Evolutionary conservation across 2,329 filamentous ascomycete genomes (phyloP).

Genomic region (Trichothecium roseum): DNA sequence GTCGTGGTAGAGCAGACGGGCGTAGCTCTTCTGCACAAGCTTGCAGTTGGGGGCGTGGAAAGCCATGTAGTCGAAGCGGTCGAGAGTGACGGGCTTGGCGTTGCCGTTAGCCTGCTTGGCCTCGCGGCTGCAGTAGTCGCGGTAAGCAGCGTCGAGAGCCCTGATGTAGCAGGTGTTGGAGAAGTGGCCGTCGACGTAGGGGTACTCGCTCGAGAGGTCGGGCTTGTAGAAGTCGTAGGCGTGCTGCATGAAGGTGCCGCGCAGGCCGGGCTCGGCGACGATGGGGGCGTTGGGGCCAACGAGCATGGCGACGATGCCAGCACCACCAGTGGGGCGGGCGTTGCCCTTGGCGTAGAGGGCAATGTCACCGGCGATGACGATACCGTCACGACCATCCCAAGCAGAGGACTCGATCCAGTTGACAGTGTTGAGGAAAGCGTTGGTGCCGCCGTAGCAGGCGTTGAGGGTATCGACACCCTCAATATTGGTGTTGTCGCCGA

Average conservation of each 20-base stretch:
- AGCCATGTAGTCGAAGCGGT: slow-evolving; percentile 73
- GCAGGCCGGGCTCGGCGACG: slow-evolving; percentile 67
- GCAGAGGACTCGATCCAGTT: slow-evolving; percentile 83
- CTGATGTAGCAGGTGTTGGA: slow-evolving; percentile 74
- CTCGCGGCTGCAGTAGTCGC: slow-evolving; percentile 69
- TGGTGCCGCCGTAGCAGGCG: slow-evolving; percentile 80
- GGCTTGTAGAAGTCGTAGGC: slow-evolving; percentile 89
- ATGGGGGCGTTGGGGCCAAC: slow-evolving; percentile 70
- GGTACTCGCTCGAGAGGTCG: slow-evolving; percentile 78
- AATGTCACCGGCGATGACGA: slow-evolving; percentile 74
- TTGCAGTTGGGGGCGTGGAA: slow-evolving; percentile 87
- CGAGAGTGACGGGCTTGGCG: slow-evolving; percentile 49
- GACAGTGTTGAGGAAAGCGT: slow-evolving; percentile 71
- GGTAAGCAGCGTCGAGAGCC: slow-evolving; percentile 73
- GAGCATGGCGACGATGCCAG: slow-evolving; percentile 68
- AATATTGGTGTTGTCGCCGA: slow-evolving; percentile 73
- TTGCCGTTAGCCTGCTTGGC: slow-evolving; percentile 41
- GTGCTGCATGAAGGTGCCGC: slow-evolving; percentile 73
- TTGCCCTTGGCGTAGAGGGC: slow-evolving; percentile 77
- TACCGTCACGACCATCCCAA: slow-evolving; percentile 75
- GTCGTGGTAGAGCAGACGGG: slow-evolving; percentile 76
- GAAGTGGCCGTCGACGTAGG: slow-evolving; percentile 75
- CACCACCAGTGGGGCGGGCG: slow-evolving; percentile 72
- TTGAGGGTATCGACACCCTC: slow-evolving; percentile 79
- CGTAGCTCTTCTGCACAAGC: slow-evolving; percentile 77